phyloP scores from a whole-genome alignment of 129 eudicot species.

The Flaveria robusta region DNA sequence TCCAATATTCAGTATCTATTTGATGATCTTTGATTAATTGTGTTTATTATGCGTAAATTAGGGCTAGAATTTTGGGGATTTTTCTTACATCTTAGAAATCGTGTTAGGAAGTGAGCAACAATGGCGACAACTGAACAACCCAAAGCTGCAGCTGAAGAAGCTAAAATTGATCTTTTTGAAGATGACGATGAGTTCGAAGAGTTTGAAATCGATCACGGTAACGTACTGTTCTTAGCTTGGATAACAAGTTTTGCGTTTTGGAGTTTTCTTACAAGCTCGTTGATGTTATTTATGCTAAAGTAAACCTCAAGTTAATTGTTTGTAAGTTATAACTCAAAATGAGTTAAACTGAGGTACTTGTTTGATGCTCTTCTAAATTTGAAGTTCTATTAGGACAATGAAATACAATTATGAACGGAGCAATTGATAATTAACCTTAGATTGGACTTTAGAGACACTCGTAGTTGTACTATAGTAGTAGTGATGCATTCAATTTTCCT shows the following conservation, averaged over 20 bases:
- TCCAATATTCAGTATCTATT: not conserved
- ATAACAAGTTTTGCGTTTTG: conserved; percentile 14
- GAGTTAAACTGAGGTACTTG: not conserved
- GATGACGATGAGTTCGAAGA: conserved; percentile 89
- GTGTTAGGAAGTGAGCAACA: conserved; percentile 8
- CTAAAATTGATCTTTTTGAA: conserved; percentile 82
- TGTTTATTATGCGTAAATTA: conserved; percentile 1
- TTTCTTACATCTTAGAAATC: not conserved
- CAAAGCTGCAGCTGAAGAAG: conserved; percentile 61
- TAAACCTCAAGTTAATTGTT: conserved; percentile 1
- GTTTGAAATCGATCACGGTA: conserved; percentile 76
- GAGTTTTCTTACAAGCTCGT: not conserved
- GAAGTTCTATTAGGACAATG: not conserved
- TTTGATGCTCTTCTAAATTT: not conserved
- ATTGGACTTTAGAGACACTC: too few species aligned
- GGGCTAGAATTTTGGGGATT: conserved; percentile 30
- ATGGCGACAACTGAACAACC: conserved; percentile 64
- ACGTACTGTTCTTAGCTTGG: conserved; percentile 9
- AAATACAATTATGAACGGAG: not conserved
- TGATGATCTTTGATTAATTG: not conserved
- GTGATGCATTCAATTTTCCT: not conserved
- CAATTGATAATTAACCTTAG: not conserved
- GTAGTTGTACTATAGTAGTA: not conserved
- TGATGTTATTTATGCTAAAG: not conserved
- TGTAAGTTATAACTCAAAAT: not conserved